Evolutionary conservation across 768 basidiomycete genomes (phyloP), one percentile per base, ranked within the genome.

Genomic region (Tricholoma hemisulphureum): DNA sequence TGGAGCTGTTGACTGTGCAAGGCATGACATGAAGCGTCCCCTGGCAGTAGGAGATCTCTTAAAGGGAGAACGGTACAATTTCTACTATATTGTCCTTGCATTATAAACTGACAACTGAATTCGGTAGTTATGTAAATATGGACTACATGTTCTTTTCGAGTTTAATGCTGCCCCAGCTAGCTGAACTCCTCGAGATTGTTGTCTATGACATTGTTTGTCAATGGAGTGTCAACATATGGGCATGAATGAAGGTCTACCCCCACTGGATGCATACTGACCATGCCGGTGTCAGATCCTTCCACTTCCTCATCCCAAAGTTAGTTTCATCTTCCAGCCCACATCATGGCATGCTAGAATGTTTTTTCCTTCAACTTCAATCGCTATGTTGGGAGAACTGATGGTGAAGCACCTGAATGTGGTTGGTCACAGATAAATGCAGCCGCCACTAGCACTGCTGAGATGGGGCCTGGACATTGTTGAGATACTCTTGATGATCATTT

Each of bases 391-490:
- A 20, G 49, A 21, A 51, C 46, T 14, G 34, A 57, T 57, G 56
- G 56, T 10, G 56, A 58, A 20, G 57, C 52, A 28, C 52, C 52
- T 18, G 39, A 58, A 14, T 28, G 18, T 20, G 48, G 48, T 28
- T 50, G 48, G 48, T 50, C 48, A 28, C 24, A 60, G n/a, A 63
- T 67, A n/a, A 57, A 48, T n/a, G 11, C 21, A 13, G 46, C 28
- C 7, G 21, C 46, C 21, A 50, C 48, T n/a, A 72, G 70, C 35
- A 73, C 71, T 6, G 52, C 59, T 18, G 73, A 73, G 59, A 76
- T 77, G 75, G 72, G 71, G 11, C 67, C 68, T 8, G 70, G 69
- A 4, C 60, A 62, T 7, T 51, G 69, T 11, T 59, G 59, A 3
- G 69, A 71, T 24, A 60, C 45, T 0, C 23, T 73, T 4, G 64